Percentiles rank a stretch among this genome's conserved stretches.
phyloP scores from a whole-genome alignment of 192 early-diverging fungal genomes.

The Jimgerdemannia lactiflua region DNA sequence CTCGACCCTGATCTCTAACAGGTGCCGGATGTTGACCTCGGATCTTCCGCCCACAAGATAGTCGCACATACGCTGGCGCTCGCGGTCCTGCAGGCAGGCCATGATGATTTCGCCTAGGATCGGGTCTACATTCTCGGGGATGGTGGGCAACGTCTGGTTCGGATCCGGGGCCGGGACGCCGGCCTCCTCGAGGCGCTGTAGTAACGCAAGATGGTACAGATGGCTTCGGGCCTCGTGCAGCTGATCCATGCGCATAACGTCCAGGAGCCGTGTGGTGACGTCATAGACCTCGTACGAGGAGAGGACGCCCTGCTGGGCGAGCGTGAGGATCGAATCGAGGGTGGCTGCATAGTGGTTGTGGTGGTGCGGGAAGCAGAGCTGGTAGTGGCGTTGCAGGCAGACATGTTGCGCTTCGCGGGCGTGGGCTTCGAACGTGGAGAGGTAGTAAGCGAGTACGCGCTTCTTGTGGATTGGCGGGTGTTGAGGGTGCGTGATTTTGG shows the following conservation, averaged over 20 bases:
- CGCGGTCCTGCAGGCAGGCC: not conserved
- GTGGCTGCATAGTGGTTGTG: constrained; percentile 14
- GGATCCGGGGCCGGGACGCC: constrained; percentile 1
- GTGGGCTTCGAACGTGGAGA: constrained; percentile 6
- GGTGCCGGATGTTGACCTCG: not conserved
- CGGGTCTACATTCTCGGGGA: not conserved
- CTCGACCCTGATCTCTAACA: not conserved
- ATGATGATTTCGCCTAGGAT: not conserved
- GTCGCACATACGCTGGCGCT: not conserved
- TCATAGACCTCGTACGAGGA: constrained; percentile 12
- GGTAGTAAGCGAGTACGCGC: not conserved
- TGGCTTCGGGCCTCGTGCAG: constrained; percentile 11
- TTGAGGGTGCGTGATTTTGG: constrained; percentile 1
- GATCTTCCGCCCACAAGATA: not conserved
- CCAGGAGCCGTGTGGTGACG: constrained; percentile 2
- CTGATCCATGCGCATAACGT: constrained; percentile 16
- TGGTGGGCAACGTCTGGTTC: not conserved
- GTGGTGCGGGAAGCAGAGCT: constrained; percentile 15
- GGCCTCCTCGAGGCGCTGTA: not conserved
- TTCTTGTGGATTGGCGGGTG: not conserved
- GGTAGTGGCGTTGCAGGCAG: constrained; percentile 18
- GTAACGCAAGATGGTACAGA: constrained; percentile 3
- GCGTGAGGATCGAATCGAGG: constrained; percentile 12
- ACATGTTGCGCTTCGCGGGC: constrained; percentile 5
- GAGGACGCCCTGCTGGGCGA: constrained; percentile 5